Base-by-base conservation (phyloP, 768 basidiomycete species). In the Hygrophoropsis aurantiaca region DNA sequence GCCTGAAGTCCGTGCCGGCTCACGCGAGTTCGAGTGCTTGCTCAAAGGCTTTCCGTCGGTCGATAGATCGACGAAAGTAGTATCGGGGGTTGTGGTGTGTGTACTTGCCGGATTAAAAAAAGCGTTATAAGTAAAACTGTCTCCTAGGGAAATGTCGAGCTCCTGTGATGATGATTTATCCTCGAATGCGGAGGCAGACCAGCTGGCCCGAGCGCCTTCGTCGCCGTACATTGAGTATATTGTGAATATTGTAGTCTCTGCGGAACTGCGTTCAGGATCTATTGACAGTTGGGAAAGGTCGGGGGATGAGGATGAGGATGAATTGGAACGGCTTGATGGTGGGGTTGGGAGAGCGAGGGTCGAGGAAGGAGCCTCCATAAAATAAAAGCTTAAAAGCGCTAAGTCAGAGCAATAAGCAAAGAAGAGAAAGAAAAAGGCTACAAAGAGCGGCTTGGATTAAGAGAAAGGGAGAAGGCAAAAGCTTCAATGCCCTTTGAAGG, bases 191-290 rank as follows among this genome's bases (percentile, higher is more conserved):
- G 62, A 53, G 56, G 66, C 58, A 61, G 70, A 59, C 76, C 78
- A 82, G 70, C 77, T 77, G 42, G 71, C 64, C 42, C 69, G 67
- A 55, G 61, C 51, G 46, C 62, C 59, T 47, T 82, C 79, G 61
- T 84, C 83, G 44, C 81, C 81, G 63, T 92, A 92, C 89, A 90
- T 90, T 40, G 86, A 89, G 64, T 90, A 92, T 47, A 92, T 91
- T 44, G 86, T 83, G 61, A 85, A 81, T 60, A 91, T 87, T 11
- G 87, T 81, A 40, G 85, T 81, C 57, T 88, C 87, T 11, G 85
- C 81, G 0, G 85, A 83, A 46, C 70, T 72, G 48, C 82, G 78
- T 16, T 74, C 76, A 55, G 69, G 70, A 42, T 71, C 71, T 18
- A 53, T 53, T 8, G 61, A 57, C 41, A 61, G 66, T 38, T 57